These are phyloP conservation scores for Cyclotella sp. DNA, from an alignment of 108 stramenopile species.

Conservation along the genomic window DNA sequence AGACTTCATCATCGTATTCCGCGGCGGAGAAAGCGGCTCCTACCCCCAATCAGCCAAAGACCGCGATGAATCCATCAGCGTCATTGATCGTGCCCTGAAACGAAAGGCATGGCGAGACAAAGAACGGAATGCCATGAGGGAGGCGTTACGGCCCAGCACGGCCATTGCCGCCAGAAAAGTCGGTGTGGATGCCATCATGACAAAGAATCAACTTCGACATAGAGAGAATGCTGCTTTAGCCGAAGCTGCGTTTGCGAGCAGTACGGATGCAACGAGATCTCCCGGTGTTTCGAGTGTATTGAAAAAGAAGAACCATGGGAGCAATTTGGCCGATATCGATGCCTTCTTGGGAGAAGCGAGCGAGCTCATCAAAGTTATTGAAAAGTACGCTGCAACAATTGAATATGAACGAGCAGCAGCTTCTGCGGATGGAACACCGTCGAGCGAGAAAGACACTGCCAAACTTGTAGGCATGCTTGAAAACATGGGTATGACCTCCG, in stretches of 20 bases:
- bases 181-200: slow-evolving; percentile 81
- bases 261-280: not conserved
- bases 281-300: not conserved
- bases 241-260: slow-evolving; percentile 64
- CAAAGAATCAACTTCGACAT: slow-evolving; percentile 65
- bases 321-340: slow-evolving; percentile 64
- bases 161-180: slow-evolving; percentile 37
- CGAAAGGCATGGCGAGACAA: slow-evolving; percentile 74
- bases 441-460: slow-evolving; percentile 48
- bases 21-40: slow-evolving; percentile 32
- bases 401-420: slow-evolving; percentile 45
- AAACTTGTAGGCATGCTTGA: slow-evolving; percentile 71
- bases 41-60: slow-evolving; percentile 50
- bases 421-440: slow-evolving; percentile 1
- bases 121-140: slow-evolving; percentile 49
- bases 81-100: slow-evolving; percentile 58
- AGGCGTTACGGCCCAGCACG: slow-evolving; percentile 32
- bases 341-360: slow-evolving; percentile 70
- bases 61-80: slow-evolving; percentile 65
- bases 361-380: slow-evolving; percentile 74
- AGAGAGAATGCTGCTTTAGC: slow-evolving; percentile 70
- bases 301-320: slow-evolving; percentile 25
- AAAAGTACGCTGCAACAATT: slow-evolving; percentile 73
- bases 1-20: slow-evolving; percentile 67
- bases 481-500: slow-evolving; percentile 96